These are phyloP conservation scores for Emmonsia crescens DNA, from an alignment of 2,329 filamentous ascomycete genomes.

Conservation along the genomic window DNA sequence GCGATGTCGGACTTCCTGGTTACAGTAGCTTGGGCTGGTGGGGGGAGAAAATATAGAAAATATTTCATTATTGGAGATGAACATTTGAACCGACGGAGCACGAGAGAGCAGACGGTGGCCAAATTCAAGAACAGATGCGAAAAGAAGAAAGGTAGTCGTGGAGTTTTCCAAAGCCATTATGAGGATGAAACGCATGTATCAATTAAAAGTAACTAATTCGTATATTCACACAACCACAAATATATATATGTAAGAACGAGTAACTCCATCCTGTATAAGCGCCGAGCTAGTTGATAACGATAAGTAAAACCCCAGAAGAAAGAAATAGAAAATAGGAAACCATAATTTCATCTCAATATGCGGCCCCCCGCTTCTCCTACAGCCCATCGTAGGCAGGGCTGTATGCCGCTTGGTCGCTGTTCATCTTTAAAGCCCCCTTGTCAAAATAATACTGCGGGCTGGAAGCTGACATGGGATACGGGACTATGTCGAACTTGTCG, in stretches of 20 bases:
- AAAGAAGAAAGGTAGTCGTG: background rate
- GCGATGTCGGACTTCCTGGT: background rate
- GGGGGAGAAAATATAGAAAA: too few species aligned
- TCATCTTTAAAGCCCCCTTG: slow-evolving; percentile 16
- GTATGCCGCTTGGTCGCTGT: slow-evolving; percentile 16
- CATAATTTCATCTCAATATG: background rate
- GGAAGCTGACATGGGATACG: slow-evolving; percentile 16
- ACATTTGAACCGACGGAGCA: background rate
- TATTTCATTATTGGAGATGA: too few species aligned
- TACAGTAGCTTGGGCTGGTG: too few species aligned
- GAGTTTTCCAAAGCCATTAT: background rate
- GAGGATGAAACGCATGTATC: background rate
- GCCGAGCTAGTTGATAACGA: background rate
- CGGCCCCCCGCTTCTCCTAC: background rate
- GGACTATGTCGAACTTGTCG: slow-evolving; percentile 20
- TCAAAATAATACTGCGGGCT: slow-evolving; percentile 17
- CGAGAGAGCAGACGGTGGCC: background rate
- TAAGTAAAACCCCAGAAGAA: background rate
- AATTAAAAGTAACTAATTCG: background rate
- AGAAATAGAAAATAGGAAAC: background rate
- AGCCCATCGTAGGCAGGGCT: background rate
- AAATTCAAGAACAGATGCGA: background rate
- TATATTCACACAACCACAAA: background rate
- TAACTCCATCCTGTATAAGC: background rate
- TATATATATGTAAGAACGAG: background rate